Evolutionary conservation across 163 green algal species (phyloP).

Genomic region (Volvox carteri): DNA sequence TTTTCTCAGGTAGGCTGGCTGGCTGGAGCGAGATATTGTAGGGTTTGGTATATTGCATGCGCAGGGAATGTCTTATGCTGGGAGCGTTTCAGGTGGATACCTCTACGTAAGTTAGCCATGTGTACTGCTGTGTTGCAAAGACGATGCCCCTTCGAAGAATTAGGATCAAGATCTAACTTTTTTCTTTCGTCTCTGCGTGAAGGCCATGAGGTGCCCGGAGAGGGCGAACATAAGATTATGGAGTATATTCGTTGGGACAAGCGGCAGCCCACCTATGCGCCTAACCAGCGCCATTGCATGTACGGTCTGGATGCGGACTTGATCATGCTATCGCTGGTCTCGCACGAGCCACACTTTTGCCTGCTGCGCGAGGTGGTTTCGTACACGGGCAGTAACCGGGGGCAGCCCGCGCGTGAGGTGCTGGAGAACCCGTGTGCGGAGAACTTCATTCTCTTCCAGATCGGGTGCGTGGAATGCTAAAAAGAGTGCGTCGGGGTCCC

Average conservation of each 20-base stretch:
- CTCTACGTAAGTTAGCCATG: no score
- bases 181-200: no score
- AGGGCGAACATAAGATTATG: constrained; percentile 86
- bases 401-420: constrained; percentile 87
- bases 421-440: constrained; percentile 90
- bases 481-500: background rate
- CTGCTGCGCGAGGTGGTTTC: constrained; percentile 77
- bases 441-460: constrained; percentile 95
- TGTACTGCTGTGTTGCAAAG: no score
- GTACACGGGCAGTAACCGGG: constrained; percentile 77
- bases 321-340: constrained; percentile 80
- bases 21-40: no score
- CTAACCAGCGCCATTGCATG: constrained; percentile 79
- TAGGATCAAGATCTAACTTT: no score
- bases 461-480: constrained; percentile 71
- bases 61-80: no score
- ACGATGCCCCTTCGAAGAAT: no score
- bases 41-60: no score
- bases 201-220: constrained; percentile 80
- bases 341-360: constrained; percentile 82
- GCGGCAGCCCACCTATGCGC: constrained; percentile 62
- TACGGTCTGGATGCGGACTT: constrained; percentile 81
- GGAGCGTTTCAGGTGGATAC: no score
- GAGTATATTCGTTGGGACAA: constrained; percentile 82
- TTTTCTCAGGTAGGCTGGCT: constrained; percentile 83